Evolutionary conservation across 306 rosid species (phyloP).

Genomic region (Prosopis cineraria): DNA sequence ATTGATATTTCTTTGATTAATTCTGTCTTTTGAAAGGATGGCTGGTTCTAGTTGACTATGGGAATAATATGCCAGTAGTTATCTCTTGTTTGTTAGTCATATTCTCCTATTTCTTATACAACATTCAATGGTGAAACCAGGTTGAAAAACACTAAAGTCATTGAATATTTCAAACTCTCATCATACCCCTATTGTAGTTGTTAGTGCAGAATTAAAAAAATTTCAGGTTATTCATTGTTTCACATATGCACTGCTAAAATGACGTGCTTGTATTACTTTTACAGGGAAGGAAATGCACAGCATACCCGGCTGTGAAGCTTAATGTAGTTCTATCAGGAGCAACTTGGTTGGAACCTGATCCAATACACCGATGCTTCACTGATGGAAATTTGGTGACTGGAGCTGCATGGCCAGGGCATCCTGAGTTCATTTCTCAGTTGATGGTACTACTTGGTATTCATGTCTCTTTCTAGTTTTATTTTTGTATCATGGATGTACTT

Average conservation of each 20-base stretch:
- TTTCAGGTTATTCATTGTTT: background rate
- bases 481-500: background rate
- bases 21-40: background rate
- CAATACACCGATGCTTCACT: background rate
- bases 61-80: background rate
- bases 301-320: conserved; percentile 20
- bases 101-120: background rate
- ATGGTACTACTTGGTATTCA: conserved; percentile 6
- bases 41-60: background rate
- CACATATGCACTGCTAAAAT: background rate
- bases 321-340: conserved; percentile 11
- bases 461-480: background rate
- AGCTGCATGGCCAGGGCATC: conserved; percentile 1
- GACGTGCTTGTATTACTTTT: background rate
- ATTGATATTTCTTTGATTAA: background rate
- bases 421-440: conserved; percentile 11
- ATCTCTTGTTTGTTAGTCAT: background rate
- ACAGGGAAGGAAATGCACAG: conserved; percentile 20
- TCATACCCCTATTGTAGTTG: background rate
- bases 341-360: conserved; percentile 8
- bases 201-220: background rate
- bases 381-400: conserved; percentile 20
- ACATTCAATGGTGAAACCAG: background rate
- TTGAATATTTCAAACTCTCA: background rate
- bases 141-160: background rate